Percentiles rank a stretch among this genome's conserved stretches.
phyloP scores from a whole-genome alignment of 169 alveolate species.

The Fabrea salina region DNA sequence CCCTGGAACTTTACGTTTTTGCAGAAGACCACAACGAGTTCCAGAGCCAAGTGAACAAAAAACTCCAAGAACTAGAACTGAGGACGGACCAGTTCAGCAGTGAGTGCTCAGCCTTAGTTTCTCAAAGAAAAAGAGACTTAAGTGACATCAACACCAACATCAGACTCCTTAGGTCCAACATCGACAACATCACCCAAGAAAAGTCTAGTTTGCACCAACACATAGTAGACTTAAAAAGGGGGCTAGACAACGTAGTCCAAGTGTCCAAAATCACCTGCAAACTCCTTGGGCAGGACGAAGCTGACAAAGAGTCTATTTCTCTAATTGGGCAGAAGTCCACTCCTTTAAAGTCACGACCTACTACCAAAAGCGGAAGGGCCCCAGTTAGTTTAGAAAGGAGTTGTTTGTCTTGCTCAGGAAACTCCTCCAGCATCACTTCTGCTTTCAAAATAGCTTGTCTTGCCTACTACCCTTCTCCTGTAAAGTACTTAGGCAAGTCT shows the following conservation, averaged over 20 bases:
- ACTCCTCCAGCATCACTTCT: background rate
- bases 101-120: slow-evolving; percentile 10
- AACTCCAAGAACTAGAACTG: background rate
- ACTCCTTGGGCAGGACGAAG: slow-evolving; percentile 19
- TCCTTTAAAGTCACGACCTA: no score
- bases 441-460: slow-evolving; percentile 34
- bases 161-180: background rate
- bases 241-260: no score
- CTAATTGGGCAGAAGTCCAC: slow-evolving; percentile 2
- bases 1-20: no score
- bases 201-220: no score
- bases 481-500: background rate
- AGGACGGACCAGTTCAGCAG: background rate
- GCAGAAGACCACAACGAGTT: no score
- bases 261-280: no score
- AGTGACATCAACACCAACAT: background rate
- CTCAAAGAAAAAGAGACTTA: slow-evolving; percentile 8
- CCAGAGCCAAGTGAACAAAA: no score
- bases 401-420: slow-evolving; percentile 24
- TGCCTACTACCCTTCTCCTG: slow-evolving; percentile 5
- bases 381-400: background rate
- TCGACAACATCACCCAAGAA: background rate
- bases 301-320: slow-evolving; percentile 13
- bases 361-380: no score
- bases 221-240: no score